Evolutionary conservation across 768 basidiomycete species (phyloP).

Genomic region (Collybia nuda): DNA sequence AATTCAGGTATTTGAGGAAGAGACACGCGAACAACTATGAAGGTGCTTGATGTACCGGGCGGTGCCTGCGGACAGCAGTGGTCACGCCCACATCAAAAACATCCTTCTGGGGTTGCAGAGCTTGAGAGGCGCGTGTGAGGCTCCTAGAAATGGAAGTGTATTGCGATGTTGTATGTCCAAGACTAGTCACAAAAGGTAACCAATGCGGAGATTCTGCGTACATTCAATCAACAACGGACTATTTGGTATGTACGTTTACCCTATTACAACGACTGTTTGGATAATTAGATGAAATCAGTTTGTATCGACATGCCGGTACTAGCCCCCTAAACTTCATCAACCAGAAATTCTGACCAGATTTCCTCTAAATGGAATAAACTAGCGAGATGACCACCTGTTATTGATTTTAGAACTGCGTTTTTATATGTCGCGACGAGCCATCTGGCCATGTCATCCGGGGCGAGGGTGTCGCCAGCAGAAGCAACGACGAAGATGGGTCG

Average conservation of each 20-base stretch:
- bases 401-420: conserved; percentile 30
- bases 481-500: conserved; percentile 33
- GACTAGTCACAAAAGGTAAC: not conserved
- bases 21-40: conserved; percentile 1
- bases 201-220: not conserved
- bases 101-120: not conserved
- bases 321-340: not conserved
- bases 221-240: not conserved
- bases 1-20: not conserved
- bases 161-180: conserved; percentile 1
- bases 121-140: conserved; percentile 7
- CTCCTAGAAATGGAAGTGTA: conserved; percentile 9
- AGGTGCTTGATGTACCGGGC: not conserved
- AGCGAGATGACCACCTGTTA: conserved; percentile 39
- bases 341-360: conserved; percentile 27
- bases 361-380: conserved; percentile 31
- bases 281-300: too few species aligned
- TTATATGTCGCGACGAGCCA: conserved; percentile 36
- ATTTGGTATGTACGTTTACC: too few species aligned
- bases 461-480: conserved; percentile 28
- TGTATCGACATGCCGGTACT: too few species aligned
- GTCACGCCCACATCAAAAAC: conserved; percentile 8
- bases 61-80: conserved; percentile 3
- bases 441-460: conserved; percentile 28
- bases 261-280: too few species aligned